Evolutionary conservation across 257 asterid species (phyloP).

Genomic region (Avicennia marina): DNA sequence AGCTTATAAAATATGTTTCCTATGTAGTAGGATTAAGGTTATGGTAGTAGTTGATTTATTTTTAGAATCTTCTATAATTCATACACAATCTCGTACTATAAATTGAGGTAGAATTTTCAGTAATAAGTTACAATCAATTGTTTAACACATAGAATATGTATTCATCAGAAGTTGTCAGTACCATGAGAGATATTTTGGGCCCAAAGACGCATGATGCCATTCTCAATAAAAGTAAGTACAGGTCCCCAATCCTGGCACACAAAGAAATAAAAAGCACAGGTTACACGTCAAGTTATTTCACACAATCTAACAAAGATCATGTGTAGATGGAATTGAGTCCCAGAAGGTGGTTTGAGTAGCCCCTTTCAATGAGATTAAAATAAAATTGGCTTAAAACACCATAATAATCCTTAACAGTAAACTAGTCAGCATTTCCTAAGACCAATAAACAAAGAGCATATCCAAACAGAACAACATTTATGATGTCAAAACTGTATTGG

Average conservation of each 20-base stretch:
- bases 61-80: too few relatives aligned
- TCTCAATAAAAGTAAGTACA: conserved; percentile 57
- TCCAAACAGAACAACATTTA: background rate
- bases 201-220: conserved; percentile 58
- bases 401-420: conserved; percentile 7
- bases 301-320: conserved; percentile 11
- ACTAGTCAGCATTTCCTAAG: background rate
- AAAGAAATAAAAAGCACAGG: conserved; percentile 9
- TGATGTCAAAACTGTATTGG: background rate
- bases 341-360: conserved; percentile 5
- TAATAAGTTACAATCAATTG: too few relatives aligned
- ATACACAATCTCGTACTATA: too few relatives aligned
- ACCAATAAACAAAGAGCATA: background rate
- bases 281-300: background rate
- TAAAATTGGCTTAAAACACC: conserved; percentile 17
- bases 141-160: too few relatives aligned
- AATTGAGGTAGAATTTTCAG: too few relatives aligned
- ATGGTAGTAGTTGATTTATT: too few relatives aligned
- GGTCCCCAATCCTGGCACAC: conserved; percentile 76
- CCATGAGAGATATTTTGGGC: conserved; percentile 44
- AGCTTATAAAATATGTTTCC: too few relatives aligned
- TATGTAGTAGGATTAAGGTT: too few relatives aligned
- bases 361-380: background rate
- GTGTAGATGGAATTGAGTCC: conserved; percentile 9
- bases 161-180: conserved; percentile 22